These are phyloP conservation scores for Flaveria sonorensis DNA, from an alignment of 129 eudicot genomes.

Conservation along the genomic window DNA sequence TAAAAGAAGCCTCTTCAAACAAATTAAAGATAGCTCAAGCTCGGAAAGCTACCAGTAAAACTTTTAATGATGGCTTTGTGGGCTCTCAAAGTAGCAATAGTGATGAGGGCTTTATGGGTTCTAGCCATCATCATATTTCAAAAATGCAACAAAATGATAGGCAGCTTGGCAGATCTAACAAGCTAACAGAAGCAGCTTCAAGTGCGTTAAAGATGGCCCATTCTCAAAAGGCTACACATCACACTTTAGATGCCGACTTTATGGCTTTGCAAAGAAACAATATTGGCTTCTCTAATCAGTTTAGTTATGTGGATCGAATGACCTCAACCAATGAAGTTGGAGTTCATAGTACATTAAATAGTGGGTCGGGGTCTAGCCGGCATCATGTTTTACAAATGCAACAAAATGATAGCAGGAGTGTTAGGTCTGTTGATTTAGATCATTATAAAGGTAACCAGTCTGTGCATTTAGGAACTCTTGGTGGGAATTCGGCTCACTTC, in stretches of 20 bases:
- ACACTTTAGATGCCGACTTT: slow-evolving; percentile 24
- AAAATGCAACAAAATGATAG: slow-evolving; percentile 34
- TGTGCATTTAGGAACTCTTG: slow-evolving; percentile 33
- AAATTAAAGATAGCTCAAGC: slow-evolving; percentile 35
- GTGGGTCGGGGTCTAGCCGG: slow-evolving; percentile 31
- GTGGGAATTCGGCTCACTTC: slow-evolving; percentile 25
- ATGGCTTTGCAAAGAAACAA: slow-evolving; percentile 34
- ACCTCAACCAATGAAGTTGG: slow-evolving; percentile 36
- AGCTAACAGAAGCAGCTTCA: slow-evolving; percentile 41
- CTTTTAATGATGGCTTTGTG: slow-evolving; percentile 21
- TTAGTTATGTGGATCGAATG: slow-evolving; percentile 25
- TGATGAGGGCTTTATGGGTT: slow-evolving; percentile 29
- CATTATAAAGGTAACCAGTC: slow-evolving; percentile 33
- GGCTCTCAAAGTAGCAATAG: slow-evolving; percentile 35
- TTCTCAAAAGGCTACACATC: slow-evolving; percentile 36
- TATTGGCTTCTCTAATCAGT: slow-evolving; percentile 29
- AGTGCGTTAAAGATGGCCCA: slow-evolving; percentile 33
- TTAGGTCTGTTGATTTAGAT: slow-evolving; percentile 15
- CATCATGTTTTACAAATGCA: slow-evolving; percentile 30
- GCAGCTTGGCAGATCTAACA: slow-evolving; percentile 23
- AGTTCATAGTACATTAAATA: slow-evolving; percentile 24
- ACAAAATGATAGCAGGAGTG: slow-evolving; percentile 27
- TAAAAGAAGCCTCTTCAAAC: slow-evolving; percentile 41
- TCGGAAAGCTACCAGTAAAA: slow-evolving; percentile 34
- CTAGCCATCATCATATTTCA: slow-evolving; percentile 34